These are phyloP conservation scores for Euphorbia pulcherrima DNA, from an alignment of 345 rosid species.

Conservation along the genomic window DNA sequence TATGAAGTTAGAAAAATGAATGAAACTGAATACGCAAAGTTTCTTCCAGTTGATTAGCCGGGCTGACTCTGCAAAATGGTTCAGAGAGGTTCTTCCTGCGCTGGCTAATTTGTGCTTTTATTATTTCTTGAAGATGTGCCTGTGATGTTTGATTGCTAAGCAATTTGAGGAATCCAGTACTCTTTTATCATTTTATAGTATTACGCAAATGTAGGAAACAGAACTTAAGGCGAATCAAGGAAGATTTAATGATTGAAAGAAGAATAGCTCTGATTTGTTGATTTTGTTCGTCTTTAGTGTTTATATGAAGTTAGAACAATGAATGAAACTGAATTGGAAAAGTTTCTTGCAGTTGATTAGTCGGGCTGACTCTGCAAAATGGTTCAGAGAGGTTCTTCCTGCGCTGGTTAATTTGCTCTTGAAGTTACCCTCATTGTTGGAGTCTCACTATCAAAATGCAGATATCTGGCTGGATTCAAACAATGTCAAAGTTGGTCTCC, in stretches of 20 bases:
- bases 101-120: conserved; percentile 61
- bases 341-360: conserved; percentile 41
- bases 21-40: neutral
- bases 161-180: neutral
- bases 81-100: conserved; percentile 55
- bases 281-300: no score
- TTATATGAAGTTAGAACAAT: neutral
- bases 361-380: conserved; percentile 46
- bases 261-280: neutral
- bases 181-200: neutral
- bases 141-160: no score
- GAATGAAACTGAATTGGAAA: conserved; percentile 2
- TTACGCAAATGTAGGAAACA: neutral
- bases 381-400: conserved; percentile 68
- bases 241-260: no score
- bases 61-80: conserved; percentile 57
- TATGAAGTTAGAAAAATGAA: neutral
- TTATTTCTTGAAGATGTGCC: no score
- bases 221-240: neutral
- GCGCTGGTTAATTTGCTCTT: conserved; percentile 57
- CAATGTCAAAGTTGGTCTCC: conserved; percentile 46
- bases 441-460: conserved; percentile 56
- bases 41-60: conserved; percentile 44
- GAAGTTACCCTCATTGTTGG: conserved; percentile 57
- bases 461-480: conserved; percentile 26